These are phyloP conservation scores for Chrysanthemum seticuspe DNA, from an alignment of 129 eudicot species.

Conservation along the genomic window DNA sequence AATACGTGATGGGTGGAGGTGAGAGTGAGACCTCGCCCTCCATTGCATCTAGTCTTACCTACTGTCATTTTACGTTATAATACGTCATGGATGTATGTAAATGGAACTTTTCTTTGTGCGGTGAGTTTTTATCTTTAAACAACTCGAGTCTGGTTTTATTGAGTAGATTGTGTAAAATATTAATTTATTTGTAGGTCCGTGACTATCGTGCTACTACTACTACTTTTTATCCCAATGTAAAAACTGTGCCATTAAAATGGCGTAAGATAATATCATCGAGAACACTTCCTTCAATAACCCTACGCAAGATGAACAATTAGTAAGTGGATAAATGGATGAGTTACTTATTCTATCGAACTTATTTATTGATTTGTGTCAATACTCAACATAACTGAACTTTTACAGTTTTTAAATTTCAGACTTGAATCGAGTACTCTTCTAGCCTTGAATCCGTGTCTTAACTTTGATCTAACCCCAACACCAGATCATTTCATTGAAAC, in stretches of 20 bases:
- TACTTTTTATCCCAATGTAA: too few species aligned
- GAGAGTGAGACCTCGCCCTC: too few species aligned
- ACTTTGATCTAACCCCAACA: conserved; percentile 2
- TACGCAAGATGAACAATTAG: not conserved
- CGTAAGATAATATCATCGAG: not conserved
- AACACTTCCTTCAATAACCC: not conserved
- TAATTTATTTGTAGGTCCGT: not conserved
- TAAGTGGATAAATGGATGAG: not conserved
- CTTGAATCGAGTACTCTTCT: not conserved
- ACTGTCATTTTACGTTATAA: not conserved
- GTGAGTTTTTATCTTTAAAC: not conserved
- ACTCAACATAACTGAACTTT: too few species aligned
- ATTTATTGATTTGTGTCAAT: not conserved
- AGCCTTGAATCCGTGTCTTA: not conserved
- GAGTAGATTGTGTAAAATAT: too few species aligned
- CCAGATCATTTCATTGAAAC: not conserved
- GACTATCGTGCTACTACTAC: not conserved
- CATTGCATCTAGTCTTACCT: not conserved
- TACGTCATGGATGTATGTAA: not conserved
- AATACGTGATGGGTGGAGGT: too few species aligned
- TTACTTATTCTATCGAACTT: too few species aligned
- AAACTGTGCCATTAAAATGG: not conserved
- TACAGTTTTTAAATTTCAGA: not conserved
- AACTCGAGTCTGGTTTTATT: not conserved
- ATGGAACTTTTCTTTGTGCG: conserved; percentile 4